phyloP scores from a whole-genome alignment of 495 filamentous ascomycete genomes.

The Penicillium arizonense region DNA sequence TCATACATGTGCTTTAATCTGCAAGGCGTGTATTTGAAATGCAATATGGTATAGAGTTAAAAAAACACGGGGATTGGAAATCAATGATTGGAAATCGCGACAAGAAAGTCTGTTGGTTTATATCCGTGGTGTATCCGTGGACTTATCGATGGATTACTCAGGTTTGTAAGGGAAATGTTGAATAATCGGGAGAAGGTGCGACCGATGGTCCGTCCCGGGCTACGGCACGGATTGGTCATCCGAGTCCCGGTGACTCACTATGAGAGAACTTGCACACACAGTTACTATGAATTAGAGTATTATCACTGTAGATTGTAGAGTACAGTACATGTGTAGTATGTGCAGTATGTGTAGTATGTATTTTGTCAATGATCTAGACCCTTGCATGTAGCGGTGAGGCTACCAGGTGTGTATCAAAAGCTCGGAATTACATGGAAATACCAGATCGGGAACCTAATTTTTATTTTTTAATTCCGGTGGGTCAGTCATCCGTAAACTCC shows the following conservation, averaged over 20 bases:
- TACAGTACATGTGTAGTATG: no score
- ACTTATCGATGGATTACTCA: background rate
- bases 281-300: background rate
- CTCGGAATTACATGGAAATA: no score
- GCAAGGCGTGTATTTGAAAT: no score
- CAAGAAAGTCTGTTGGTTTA: background rate
- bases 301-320: background rate
- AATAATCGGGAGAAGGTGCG: background rate
- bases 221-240: slow-evolving; percentile 10
- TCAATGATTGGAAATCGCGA: background rate
- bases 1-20: background rate
- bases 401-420: no score
- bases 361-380: no score
- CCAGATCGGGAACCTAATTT: background rate
- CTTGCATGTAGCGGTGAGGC: no score
- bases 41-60: background rate
- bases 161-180: background rate
- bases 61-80: background rate
- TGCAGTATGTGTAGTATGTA: no score
- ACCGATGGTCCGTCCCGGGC: slow-evolving; percentile 3
- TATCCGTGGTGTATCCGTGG: no score
- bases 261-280: background rate
- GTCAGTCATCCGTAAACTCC: slow-evolving; percentile 4
- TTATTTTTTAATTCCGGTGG: slow-evolving; percentile 8
- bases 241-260: slow-evolving; percentile 3